Evolutionary conservation across 2,329 filamentous ascomycete genomes (phyloP).

Genomic region (Tolypocladium ovalisporum): DNA sequence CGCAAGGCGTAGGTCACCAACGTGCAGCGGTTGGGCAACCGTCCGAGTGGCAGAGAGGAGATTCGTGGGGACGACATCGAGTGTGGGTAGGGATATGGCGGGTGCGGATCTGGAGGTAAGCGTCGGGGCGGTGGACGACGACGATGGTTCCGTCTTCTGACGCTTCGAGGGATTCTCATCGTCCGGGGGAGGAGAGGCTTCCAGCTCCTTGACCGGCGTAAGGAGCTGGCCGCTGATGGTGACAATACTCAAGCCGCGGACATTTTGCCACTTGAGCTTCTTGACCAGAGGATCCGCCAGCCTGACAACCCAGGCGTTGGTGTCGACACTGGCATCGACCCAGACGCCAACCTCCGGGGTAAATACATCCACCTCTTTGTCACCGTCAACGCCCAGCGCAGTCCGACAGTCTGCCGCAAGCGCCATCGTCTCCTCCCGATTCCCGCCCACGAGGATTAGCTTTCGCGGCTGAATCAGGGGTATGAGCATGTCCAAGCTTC

Average conservation of each 20-base stretch:
- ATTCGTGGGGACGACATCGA: slow-evolving; percentile 43
- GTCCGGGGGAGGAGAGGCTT: slow-evolving; percentile 8
- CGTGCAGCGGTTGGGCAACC: slow-evolving; percentile 79
- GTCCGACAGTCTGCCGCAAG: slow-evolving; percentile 73
- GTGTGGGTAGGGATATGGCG: slow-evolving; percentile 29
- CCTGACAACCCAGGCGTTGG: slow-evolving; percentile 93
- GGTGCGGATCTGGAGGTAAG: slow-evolving; percentile 7
- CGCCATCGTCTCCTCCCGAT: slow-evolving; percentile 62
- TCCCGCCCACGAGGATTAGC: slow-evolving; percentile 81
- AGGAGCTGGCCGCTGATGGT: slow-evolving; percentile 70
- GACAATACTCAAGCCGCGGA: slow-evolving; percentile 79
- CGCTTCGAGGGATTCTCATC: slow-evolving; percentile 37
- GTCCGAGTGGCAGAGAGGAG: slow-evolving; percentile 65
- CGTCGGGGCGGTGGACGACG: slow-evolving; percentile 4
- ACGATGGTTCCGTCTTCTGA: slow-evolving; percentile 30
- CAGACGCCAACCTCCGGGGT: slow-evolving; percentile 63
- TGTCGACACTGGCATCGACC: slow-evolving; percentile 90
- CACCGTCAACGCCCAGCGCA: slow-evolving; percentile 41
- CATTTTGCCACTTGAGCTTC: slow-evolving; percentile 87
- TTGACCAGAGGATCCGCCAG: slow-evolving; percentile 76
- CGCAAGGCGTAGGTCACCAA: slow-evolving; percentile 82
- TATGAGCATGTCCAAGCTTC: slow-evolving; percentile 87
- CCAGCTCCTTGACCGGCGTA: slow-evolving; percentile 14
- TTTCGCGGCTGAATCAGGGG: slow-evolving; percentile 91
- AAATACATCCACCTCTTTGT: slow-evolving; percentile 59